Evolutionary conservation across 495 filamentous ascomycete species (phyloP), one percentile per base, ranked within the genome.

Genomic region (Darksidea phi): DNA sequence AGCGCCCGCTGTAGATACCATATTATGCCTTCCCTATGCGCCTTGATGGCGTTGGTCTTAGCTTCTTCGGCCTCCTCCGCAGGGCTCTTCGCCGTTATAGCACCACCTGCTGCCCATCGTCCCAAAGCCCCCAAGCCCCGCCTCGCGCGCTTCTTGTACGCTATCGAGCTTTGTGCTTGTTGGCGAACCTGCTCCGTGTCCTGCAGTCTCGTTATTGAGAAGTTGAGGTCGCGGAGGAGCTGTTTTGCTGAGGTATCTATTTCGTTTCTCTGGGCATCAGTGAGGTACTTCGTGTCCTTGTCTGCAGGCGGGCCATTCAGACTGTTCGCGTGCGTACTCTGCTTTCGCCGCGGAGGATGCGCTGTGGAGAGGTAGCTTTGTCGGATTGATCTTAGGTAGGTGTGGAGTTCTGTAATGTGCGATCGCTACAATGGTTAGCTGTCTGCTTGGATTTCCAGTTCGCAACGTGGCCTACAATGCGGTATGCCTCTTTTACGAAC

Each of bases 401-500:
- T 71, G 59, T 86, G 82, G 45, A 98, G 84, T 48, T 85, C 88
- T 52, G 80, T 63, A 51, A 97, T 90, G 75, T 94, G 91, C 10
- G 88, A 81, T 72, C 95, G 94, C 94, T 97, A 68, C 54, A 57
- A 54, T n/a, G 1, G 41, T 49, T 48, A 62, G 52, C 15, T 37
- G 41, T 47, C 48, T 49, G 52, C 49, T 2, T 20, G 23, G 36
- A 26, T 10, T 25, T 12, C 13, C 1, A 38, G 20, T 20, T 24
- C 45, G 62, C 42, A 63, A 64, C 61, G 66, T 59, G 57, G 52
- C 84, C 70, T 75, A 95, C 94, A 67, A 98, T 98, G 74, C 86
- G 83, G 75, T 96, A 90, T 48, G 94, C 94, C 77, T 97, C 95
- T 74, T 94, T 92, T 32, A 98, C 80, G 72, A 97, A 98, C 75